Evolutionary conservation across 176 grass and related monocot species (phyloP), one percentile per base, ranked within the genome.

Genomic region (Cenchrus fungigraminus): DNA sequence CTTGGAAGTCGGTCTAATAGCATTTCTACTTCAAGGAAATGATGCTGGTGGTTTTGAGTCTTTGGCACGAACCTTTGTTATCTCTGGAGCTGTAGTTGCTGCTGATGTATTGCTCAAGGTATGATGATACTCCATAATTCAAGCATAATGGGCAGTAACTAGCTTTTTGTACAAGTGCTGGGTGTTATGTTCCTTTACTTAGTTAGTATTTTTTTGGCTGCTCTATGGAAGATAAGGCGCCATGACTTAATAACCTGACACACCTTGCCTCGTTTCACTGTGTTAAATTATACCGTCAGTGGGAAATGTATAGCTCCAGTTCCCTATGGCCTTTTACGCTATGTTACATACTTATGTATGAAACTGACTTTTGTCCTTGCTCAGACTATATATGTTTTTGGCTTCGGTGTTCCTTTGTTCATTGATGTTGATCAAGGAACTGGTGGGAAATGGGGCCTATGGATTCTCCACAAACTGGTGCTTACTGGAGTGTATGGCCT

Each of bases 11-110:
- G 97, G 97, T 61, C 82, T 99, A 31, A 82, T 99, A 73, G 94
- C 97, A 17, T 99, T 99, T 92, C 78, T 99, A 67, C 92, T 99
- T 82, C 94, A 99, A 94, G 97, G 97, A 94, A 97, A 99, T 88
- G 82, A 99, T 86, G 82, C 94, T 9, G 86, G 84, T 77, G 97
- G 94, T 28, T 80, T 94, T 44, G 97, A 99, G 22, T 90, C 94
- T 90, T 86, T 99, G 78, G 92, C 88, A 28, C 90, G 90, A 8
- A 99, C 97, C 37, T 99, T 97, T 91, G 90, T 94, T 22, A 85
- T 94, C 59, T 94, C 97, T 66, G 94, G 94, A 57, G 94, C 91
- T 78, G 94, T 97, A 43, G 86, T 99, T 92, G 80, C 86, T 84
- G 91, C 97, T 43, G 97, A 99, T 87, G 84, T 95, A 65, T 89